Base-by-base conservation (phyloP, 768 basidiomycete species). In the Auricularia sp. region DNA sequence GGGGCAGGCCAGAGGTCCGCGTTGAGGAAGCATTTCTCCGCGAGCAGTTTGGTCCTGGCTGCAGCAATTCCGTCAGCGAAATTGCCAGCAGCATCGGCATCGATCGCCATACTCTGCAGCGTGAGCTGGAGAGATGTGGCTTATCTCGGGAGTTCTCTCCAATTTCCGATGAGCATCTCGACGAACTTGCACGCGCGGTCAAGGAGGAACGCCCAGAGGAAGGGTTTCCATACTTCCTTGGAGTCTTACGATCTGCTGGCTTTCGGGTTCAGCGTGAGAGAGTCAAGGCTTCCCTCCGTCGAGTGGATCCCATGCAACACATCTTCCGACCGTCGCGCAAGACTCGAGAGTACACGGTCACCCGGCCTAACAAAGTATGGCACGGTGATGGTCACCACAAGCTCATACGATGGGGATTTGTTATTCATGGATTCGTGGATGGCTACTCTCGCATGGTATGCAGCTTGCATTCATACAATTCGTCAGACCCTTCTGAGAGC, bases 301-400 rank as follows among this genome's bases (percentile, higher is more conserved):
- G 61, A 3, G 61, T 62, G 8, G 39, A 36, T 18, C 23, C 35
- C 10, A 12, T 62, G 5, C 36, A 35, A 12, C 35, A 39, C 8
- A 3, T n/a, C 3, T 4, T 39, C 23, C 34, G 35, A 3, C 39
- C 47, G 6, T 16, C 47, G 4, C 16, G 47, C 16, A 21, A 16
- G 39, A 4, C 35, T 6, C 44, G 64, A 7, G 7, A 3, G 14
- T 54, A 65, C 21, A 23, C 43, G 33, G 64, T 62, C 10, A 16
- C 64, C 3, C 36, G 64, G 3, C 47, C 51, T 5, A 68, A 67
- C 39, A 59, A 47, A 34, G 60, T 66, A 10, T 68, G 66, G 69
- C 68, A 68, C 59, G 62, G 65, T 21, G 68, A 69, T 44, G 67
- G 67, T 1, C 43, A 68, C 21, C 67, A 67, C 43, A 64, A 66